Evolutionary conservation across 73 alveolate species (phyloP).

Genomic region (Tetrahymena malaccensis): DNA sequence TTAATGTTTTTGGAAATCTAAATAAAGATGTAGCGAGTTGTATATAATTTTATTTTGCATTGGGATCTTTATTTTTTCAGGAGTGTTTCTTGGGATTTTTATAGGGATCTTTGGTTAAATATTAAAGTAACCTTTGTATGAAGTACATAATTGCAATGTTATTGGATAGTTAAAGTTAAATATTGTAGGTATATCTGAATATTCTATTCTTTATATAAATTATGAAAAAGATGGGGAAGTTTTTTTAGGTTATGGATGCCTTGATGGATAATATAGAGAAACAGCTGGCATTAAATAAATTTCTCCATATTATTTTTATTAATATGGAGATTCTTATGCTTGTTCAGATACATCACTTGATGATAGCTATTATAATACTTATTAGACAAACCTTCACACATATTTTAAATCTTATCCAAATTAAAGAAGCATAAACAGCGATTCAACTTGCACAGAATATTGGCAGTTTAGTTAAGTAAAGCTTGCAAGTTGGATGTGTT

Average conservation of each 20-base stretch:
- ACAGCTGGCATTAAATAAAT: background rate
- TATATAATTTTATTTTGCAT: background rate
- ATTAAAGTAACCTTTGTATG: background rate
- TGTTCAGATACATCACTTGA: background rate
- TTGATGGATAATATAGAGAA: background rate
- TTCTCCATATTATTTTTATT: background rate
- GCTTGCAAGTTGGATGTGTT: background rate
- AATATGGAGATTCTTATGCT: background rate
- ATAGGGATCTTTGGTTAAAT: background rate
- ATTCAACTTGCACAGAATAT: background rate
- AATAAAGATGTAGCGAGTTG: background rate
- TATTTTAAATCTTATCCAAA: background rate
- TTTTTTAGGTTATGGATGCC: background rate
- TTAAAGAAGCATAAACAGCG: background rate
- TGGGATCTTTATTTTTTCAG: background rate
- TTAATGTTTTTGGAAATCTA: background rate
- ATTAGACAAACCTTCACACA: background rate
- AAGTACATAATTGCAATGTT: background rate
- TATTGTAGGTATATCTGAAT: background rate
- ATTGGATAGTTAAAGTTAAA: background rate
- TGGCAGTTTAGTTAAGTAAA: background rate
- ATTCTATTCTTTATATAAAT: background rate
- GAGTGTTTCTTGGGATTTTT: background rate
- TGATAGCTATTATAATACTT: background rate
- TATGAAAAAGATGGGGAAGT: background rate